Evolutionary conservation across 352 stramenopile species (phyloP).

Genomic region (Pythium graminicola): DNA sequence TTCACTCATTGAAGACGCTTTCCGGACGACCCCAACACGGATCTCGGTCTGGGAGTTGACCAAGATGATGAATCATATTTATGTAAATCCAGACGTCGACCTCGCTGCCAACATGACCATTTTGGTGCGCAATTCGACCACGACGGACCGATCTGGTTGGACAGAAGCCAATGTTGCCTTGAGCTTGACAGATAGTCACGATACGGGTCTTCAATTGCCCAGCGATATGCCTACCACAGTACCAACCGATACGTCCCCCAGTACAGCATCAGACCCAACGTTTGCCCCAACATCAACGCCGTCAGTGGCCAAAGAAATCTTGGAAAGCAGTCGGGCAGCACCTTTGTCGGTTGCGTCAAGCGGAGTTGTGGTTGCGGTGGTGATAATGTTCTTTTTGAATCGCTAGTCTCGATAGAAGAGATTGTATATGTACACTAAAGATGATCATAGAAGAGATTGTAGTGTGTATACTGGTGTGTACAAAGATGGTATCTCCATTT

Average conservation of each 20-base stretch:
- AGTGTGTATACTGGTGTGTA: too few species aligned
- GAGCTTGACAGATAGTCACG: neutral
- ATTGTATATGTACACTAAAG: too few species aligned
- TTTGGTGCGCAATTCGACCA: constrained; percentile 2
- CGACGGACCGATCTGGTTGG: neutral
- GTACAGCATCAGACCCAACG: too few species aligned
- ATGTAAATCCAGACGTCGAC: constrained; percentile 17
- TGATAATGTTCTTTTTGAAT: neutral
- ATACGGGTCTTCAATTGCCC: too few species aligned
- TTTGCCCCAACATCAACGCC: neutral
- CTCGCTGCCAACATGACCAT: constrained; percentile 26
- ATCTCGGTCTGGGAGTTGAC: constrained; percentile 28
- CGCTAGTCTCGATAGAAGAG: too few species aligned
- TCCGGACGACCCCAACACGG: constrained; percentile 9
- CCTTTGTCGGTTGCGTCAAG: neutral
- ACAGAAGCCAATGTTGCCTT: constrained; percentile 2
- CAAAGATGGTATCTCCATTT: too few species aligned
- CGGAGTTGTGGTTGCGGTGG: neutral
- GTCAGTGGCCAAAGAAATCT: constrained; percentile 2
- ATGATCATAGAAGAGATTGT: too few species aligned
- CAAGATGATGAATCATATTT: constrained; percentile 28
- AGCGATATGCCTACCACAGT: neutral
- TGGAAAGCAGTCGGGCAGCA: neutral
- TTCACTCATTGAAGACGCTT: constrained; percentile 23
- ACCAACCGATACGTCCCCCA: neutral